Conservation (phyloP, 2,329 filamentous ascomycete species). For the Xylariaceae sp. region DNA sequence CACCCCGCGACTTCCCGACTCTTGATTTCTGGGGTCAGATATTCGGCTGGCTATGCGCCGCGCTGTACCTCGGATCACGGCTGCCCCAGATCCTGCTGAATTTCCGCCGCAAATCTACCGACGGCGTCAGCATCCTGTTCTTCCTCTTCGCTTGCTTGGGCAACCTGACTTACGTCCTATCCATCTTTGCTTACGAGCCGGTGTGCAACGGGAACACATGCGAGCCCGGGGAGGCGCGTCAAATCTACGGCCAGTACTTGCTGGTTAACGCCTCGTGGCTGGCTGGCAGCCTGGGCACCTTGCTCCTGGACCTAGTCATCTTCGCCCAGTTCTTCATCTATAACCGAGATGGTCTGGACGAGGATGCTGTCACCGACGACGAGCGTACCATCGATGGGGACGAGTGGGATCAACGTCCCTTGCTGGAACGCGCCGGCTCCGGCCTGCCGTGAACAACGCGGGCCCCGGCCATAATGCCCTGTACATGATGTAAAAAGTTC, state of each 20-base stretch:
- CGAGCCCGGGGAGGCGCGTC: constrained; percentile 55
- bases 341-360: constrained; percentile 37
- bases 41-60: constrained; percentile 89
- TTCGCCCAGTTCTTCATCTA: constrained; percentile 94
- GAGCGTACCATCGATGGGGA: constrained; percentile 20
- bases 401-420: constrained; percentile 27
- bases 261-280: constrained; percentile 90
- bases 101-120: constrained; percentile 85
- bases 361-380: constrained; percentile 27
- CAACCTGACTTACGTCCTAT: constrained; percentile 88
- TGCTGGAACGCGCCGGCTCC: constrained; percentile 27
- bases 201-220: constrained; percentile 56
- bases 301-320: constrained; percentile 78
- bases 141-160: constrained; percentile 95
- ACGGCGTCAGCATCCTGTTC: constrained; percentile 89
- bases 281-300: constrained; percentile 79
- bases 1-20: constrained; percentile 41
- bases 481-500: constrained; percentile 1
- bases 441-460: constrained; percentile 13
- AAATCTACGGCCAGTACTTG: constrained; percentile 74
- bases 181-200: constrained; percentile 85
- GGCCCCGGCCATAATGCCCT: background rate
- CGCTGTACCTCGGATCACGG: constrained; percentile 82
- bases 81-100: constrained; percentile 89
- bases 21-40: constrained; percentile 80